phyloP scores from a whole-genome alignment of 2,329 filamentous ascomycete species.

The Aspergillus alliaceus region DNA sequence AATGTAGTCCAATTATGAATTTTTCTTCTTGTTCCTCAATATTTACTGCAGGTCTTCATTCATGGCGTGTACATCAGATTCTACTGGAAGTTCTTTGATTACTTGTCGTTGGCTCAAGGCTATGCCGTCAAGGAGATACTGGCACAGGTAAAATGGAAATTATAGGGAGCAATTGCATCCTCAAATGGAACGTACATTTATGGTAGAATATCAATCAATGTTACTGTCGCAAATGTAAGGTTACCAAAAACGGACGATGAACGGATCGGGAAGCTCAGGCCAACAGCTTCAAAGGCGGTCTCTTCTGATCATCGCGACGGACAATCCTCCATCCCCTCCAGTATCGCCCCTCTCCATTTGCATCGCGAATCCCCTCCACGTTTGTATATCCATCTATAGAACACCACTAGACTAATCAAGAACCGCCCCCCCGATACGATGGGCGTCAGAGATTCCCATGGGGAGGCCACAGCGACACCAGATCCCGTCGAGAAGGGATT shows the following conservation, averaged over 20 bases:
- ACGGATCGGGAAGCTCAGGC: background rate
- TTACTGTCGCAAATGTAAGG: background rate
- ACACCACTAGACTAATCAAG: background rate
- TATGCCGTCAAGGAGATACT: background rate
- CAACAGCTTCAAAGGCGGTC: slow-evolving; percentile 20
- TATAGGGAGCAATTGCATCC: background rate
- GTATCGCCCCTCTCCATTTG: slow-evolving; percentile 4
- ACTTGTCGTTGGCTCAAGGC: background rate
- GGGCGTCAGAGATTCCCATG: slow-evolving; percentile 56
- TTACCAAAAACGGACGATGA: background rate
- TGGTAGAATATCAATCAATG: too few species aligned
- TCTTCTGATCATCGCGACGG: slow-evolving; percentile 14
- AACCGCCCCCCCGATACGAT: slow-evolving; percentile 37
- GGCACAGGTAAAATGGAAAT: background rate
- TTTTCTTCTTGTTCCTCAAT: too few species aligned
- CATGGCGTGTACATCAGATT: background rate
- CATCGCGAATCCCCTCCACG: slow-evolving; percentile 12
- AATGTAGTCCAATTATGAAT: slow-evolving; percentile 15
- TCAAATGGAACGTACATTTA: background rate
- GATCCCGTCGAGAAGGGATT: slow-evolving; percentile 71
- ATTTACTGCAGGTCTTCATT: background rate
- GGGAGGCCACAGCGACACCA: slow-evolving; percentile 56
- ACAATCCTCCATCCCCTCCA: slow-evolving; percentile 16
- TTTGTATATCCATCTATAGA: slow-evolving; percentile 14
- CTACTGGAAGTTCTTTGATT: slow-evolving; percentile 3